These are phyloP conservation scores for Candida sonorensis DNA, from an alignment of 805 yeast species.

Conservation along the genomic window DNA sequence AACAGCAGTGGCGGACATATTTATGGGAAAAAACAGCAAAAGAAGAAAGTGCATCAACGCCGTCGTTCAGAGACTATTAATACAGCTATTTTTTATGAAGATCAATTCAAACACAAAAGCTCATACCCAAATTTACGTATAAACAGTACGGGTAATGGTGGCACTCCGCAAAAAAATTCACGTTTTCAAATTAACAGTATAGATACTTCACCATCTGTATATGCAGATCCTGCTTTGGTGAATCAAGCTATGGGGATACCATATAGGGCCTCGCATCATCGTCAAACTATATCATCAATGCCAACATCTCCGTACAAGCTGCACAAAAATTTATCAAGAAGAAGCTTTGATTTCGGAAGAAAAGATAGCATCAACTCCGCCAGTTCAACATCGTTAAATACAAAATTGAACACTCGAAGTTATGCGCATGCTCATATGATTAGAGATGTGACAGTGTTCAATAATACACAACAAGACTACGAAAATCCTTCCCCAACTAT, in stretches of 20 bases:
- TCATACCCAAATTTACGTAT: conserved; percentile 4
- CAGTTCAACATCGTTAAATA: neutral
- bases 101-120: conserved; percentile 4
- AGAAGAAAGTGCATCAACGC: conserved; percentile 6
- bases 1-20: neutral
- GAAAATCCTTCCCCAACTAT: too few species aligned
- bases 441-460: too few species aligned
- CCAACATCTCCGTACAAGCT: conserved; percentile 9
- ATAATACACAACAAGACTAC: too few species aligned
- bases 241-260: too few species aligned
- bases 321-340: neutral
- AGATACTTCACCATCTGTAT: neutral
- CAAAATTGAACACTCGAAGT: too few species aligned
- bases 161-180: neutral
- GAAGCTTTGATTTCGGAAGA: conserved; percentile 1
- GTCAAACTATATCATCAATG: conserved; percentile 5
- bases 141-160: neutral
- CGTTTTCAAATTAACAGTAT: neutral
- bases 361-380: too few species aligned
- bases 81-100: conserved; percentile 5
- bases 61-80: conserved; percentile 13
- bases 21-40: neutral
- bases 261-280: neutral
- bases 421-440: too few species aligned
- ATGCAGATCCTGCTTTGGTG: neutral